A percentile compares a stretch with the other conserved stretches of the same genome.
Conservation (phyloP, 441 rosid species). For the Syzygium syzygioides region DNA sequence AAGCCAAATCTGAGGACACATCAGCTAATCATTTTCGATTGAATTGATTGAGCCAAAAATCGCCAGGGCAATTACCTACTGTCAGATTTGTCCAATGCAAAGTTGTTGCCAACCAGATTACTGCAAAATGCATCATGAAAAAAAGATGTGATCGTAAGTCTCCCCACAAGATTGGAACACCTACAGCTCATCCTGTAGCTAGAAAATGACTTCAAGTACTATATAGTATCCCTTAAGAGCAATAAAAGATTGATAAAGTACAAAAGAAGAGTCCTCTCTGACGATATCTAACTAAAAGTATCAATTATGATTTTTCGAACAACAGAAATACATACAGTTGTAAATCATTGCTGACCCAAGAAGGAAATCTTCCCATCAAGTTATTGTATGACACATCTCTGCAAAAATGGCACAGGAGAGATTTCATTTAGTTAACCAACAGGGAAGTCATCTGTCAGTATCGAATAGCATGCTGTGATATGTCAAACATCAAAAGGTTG, state of each 20-base stretch:
- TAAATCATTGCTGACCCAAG: constrained; percentile 4
- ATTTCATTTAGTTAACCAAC: not conserved
- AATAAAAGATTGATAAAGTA: not conserved
- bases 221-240: not conserved
- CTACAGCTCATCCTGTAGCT: not conserved
- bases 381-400: constrained; percentile 3
- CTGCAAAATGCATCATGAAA: not conserved
- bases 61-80: not conserved
- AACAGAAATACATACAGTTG: not conserved
- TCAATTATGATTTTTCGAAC: not conserved
- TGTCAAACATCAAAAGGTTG: not conserved
- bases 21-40: not conserved
- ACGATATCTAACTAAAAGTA: not conserved
- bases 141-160: not conserved
- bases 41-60: not conserved
- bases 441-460: not conserved
- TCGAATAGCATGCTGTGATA: not conserved
- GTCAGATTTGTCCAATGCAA: not conserved
- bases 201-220: not conserved
- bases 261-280: not conserved
- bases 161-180: constrained; percentile 4
- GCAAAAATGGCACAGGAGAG: not conserved
- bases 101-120: constrained; percentile 4
- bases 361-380: constrained; percentile 5
- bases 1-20: not conserved